Base-by-base conservation (phyloP, 345 rosid species). In the Populus deltoides region DNA sequence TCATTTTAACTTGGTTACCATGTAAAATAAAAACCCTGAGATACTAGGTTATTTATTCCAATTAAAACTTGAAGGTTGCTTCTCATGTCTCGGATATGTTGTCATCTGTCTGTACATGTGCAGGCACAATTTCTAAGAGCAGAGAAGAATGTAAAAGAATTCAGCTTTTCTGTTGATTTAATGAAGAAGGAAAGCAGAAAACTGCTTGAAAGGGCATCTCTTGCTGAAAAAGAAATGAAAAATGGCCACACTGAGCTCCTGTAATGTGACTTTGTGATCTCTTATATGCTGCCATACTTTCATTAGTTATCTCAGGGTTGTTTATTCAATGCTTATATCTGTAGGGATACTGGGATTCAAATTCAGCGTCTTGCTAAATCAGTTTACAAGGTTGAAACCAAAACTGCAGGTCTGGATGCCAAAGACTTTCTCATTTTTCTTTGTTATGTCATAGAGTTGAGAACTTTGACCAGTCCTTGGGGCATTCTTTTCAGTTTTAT, bases 161-260 rank as follows among this genome's bases (percentile, higher is more conserved):
- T 93, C 81, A 85, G 79, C 81, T 78, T 90, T 67, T 90, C 99
- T 77, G 95, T 91, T 81, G 96, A 89, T 75, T 43, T 93, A 78
- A 88, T 93, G 97, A 93, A 90, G 82, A 96, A 88, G 39, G 99
- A 93, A 81, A 92, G 97, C 81, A 79, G 47, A 83, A 96, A 93
- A 83, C 82, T 96, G 82, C 90, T 92, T 81, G 97, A 96, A 88
- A 89, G 99, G 85, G 88, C 97, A 65, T 85, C 93, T 72, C 89
- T 90, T 80, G 98, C 99, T 10, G 98, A 93, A 75, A 89, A 87
- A 67, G 99, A 91, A 8, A 91, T 92, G 97, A 90, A 84, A 72
- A 90, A 70, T 8, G 99, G 99, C 81, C 90, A 81, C 25, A 61
- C 87, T 33, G 94, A 93, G 77, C 94, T 96, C 80, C 85, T 79